A percentile compares a stretch with the other conserved stretches of the same genome.
Conservation (phyloP, 768 basidiomycete genomes). For the Coprinopsis sp. region DNA sequence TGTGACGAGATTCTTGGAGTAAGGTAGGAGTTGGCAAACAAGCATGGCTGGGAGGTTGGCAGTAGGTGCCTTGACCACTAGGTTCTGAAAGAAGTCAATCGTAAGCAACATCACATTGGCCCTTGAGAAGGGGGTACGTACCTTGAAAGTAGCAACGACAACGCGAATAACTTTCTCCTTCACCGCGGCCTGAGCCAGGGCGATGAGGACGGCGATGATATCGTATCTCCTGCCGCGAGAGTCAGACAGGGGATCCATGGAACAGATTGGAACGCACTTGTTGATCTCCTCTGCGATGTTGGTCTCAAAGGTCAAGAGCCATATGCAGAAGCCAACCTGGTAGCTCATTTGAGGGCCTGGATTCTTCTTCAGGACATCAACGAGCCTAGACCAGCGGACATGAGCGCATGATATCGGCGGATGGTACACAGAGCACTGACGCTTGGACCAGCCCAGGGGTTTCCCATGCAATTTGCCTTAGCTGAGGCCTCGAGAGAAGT, state of each 20-base stretch:
- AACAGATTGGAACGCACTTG: conserved; percentile 46
- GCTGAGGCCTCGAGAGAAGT: conserved; percentile 75
- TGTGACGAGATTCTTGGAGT: conserved; percentile 73
- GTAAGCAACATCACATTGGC: too few species aligned
- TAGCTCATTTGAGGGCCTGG: conserved; percentile 93
- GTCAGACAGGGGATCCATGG: not conserved
- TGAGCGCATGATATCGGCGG: not conserved
- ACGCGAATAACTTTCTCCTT: conserved; percentile 98
- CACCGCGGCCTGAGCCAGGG: conserved; percentile 81
- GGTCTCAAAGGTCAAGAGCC: conserved; percentile 90
- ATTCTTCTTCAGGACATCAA: conserved; percentile 77
- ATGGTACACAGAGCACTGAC: conserved; percentile 32
- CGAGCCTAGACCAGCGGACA: conserved; percentile 63
- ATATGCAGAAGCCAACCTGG: conserved; percentile 88
- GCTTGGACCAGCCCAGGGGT: conserved; percentile 64
- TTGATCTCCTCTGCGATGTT: conserved; percentile 83
- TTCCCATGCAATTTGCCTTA: conserved; percentile 76
- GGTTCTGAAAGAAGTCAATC: conserved; percentile 50
- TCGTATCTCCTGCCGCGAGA: conserved; percentile 69
- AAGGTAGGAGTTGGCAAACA: conserved; percentile 80
- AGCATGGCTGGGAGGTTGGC: conserved; percentile 93
- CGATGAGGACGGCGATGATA: conserved; percentile 77
- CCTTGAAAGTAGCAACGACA: conserved; percentile 86
- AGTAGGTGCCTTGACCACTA: conserved; percentile 82
- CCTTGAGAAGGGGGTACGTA: conserved; percentile 34